Percentiles rank a stretch among this genome's conserved stretches.
These are phyloP conservation scores for Cladosporium velox DNA, from an alignment of 2,329 filamentous ascomycete species.

Conservation along the genomic window DNA sequence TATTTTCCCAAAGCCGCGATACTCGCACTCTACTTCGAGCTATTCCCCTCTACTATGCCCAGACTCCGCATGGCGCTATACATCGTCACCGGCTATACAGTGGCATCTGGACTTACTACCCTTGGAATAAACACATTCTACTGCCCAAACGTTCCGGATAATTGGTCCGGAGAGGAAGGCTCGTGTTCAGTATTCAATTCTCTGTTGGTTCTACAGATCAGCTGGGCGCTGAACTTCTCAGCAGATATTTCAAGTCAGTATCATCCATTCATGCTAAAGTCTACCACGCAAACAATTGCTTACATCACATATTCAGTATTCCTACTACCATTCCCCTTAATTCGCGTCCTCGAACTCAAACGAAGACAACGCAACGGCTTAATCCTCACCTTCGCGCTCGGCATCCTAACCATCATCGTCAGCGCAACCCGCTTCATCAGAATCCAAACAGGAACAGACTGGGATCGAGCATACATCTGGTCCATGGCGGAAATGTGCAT, in stretches of 20 bases:
- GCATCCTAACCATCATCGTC: conserved; percentile 1
- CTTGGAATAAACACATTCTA: not conserved
- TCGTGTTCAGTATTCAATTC: conserved; percentile 2
- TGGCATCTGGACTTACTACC: not conserved
- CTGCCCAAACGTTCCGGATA: not conserved
- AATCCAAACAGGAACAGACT: not conserved
- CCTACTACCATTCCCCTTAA: not conserved
- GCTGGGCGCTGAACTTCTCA: conserved; percentile 10
- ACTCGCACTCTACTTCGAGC: conserved; percentile 3
- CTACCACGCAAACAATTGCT: not conserved
- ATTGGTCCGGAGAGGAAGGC: conserved; percentile 1
- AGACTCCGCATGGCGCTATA: conserved; percentile 5
- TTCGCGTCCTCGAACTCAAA: not conserved
- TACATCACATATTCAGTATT: not conserved
- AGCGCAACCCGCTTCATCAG: conserved; percentile 1
- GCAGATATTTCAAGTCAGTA: not conserved
- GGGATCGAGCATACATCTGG: conserved; percentile 3
- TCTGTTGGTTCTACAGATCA: not conserved
- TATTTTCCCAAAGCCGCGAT: conserved; percentile 3
- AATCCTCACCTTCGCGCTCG: conserved; percentile 3
- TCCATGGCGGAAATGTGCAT: not conserved
- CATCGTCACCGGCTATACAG: not conserved
- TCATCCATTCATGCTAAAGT: not conserved
- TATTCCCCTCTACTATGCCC: not conserved
- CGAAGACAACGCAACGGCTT: not conserved